These are phyloP conservation scores for Lumnitzera racemosa DNA, from an alignment of 345 rosid species.

Conservation along the genomic window DNA sequence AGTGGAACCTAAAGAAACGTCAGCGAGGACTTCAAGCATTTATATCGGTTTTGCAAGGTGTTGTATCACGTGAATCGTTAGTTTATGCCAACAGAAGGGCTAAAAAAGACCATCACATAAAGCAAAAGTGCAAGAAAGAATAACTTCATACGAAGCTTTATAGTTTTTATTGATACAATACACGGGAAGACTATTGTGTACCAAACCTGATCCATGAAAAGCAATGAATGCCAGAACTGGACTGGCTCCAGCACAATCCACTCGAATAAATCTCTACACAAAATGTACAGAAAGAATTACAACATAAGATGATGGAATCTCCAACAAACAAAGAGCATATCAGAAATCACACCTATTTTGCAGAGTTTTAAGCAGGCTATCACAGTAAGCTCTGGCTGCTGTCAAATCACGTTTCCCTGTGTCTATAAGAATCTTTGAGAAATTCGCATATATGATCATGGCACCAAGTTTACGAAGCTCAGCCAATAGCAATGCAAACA, in stretches of 20 bases:
- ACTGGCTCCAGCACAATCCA: conserved; percentile 82
- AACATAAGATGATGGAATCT: conserved; percentile 7
- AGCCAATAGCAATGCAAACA: conserved; percentile 85
- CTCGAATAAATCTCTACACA: conserved; percentile 68
- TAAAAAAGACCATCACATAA: no score
- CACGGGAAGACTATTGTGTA: background rate
- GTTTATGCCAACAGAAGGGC: no score
- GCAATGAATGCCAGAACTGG: conserved; percentile 86
- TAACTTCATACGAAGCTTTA: no score
- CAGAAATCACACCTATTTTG: conserved; percentile 52
- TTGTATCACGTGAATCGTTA: no score
- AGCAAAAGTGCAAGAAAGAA: no score
- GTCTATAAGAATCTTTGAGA: conserved; percentile 79
- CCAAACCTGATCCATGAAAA: conserved; percentile 95
- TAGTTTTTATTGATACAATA: background rate
- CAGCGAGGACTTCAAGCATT: no score
- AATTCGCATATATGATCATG: conserved; percentile 78
- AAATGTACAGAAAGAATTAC: conserved; percentile 13
- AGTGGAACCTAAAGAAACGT: no score
- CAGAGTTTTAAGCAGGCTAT: conserved; percentile 75
- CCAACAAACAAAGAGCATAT: conserved; percentile 2
- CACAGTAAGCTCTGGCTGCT: conserved; percentile 79
- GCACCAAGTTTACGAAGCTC: conserved; percentile 95
- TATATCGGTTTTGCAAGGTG: no score
- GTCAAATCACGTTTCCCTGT: conserved; percentile 68